These are phyloP conservation scores for Mrakia gelida DNA, from an alignment of 768 basidiomycete genomes.

Conservation along the genomic window DNA sequence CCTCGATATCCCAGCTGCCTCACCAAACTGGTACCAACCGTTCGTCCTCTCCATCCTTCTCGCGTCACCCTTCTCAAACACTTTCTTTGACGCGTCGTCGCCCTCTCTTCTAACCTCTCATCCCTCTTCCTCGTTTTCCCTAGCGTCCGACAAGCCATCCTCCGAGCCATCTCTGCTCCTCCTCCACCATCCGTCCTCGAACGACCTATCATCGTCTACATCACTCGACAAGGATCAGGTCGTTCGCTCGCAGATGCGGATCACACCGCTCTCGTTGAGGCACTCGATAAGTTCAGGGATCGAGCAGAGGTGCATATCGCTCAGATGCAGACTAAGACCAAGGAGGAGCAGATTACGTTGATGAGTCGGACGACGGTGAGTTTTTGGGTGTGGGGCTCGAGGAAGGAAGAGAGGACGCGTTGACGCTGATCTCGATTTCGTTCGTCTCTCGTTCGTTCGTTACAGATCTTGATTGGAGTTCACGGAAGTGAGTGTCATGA, in stretches of 20 bases:
- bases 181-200: background rate
- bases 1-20: background rate
- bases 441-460: background rate
- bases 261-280: background rate
- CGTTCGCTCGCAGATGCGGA: background rate
- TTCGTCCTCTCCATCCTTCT: background rate
- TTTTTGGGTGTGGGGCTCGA: background rate
- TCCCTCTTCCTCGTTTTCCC: background rate
- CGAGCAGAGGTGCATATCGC: background rate
- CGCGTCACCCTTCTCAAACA: background rate
- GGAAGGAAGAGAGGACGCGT: background rate
- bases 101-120: background rate
- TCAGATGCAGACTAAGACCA: background rate
- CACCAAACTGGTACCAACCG: conserved; percentile 1
- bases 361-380: background rate
- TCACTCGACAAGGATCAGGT: background rate
- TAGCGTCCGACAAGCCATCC: background rate
- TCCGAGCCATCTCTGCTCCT: background rate
- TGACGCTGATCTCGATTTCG: background rate
- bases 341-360: background rate
- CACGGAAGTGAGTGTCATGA: background rate
- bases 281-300: background rate
- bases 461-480: background rate
- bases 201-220: background rate
- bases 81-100: background rate